Evolutionary conservation across 257 asterid species (phyloP).

Genomic region (Nicotiana noctiflora): DNA sequence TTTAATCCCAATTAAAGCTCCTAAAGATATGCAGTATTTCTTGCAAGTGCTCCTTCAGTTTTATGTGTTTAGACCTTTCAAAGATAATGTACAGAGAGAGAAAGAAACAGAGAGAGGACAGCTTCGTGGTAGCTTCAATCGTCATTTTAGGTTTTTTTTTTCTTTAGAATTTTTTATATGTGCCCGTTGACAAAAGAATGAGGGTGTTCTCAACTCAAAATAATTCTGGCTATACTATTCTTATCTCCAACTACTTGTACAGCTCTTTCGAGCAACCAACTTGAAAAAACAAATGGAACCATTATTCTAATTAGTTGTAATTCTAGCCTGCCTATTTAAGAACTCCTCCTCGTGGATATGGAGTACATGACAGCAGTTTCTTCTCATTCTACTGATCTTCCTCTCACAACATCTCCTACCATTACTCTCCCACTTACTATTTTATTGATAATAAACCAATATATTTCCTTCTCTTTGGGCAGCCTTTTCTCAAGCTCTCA

Average conservation of each 20-base stretch:
- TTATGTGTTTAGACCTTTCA: constrained; percentile 14
- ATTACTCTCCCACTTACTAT: constrained; percentile 13
- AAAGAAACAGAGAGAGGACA: constrained; percentile 27
- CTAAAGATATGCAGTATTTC: constrained; percentile 17
- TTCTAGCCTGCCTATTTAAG: constrained; percentile 65
- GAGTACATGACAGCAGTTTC: constrained; percentile 48
- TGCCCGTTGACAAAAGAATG: constrained; percentile 53
- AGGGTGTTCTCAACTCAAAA: constrained; percentile 31
- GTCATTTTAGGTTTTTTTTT: constrained; percentile 50
- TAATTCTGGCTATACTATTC: constrained; percentile 27
- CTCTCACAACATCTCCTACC: constrained; percentile 11
- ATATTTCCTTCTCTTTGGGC: constrained; percentile 2
- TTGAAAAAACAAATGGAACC: constrained; percentile 20
- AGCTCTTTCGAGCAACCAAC: constrained; percentile 65
- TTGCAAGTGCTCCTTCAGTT: constrained; percentile 22
- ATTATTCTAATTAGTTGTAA: constrained; percentile 35
- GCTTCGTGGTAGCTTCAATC: constrained; percentile 53
- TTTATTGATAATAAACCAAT: neutral
- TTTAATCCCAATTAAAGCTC: constrained; percentile 8
- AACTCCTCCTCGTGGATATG: constrained; percentile 33
- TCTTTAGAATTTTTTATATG: constrained; percentile 21
- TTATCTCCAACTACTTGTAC: constrained; percentile 38
- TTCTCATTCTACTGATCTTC: constrained; percentile 35
- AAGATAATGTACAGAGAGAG: constrained; percentile 13
- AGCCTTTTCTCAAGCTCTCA: neutral